Base-by-base conservation (phyloP, 1,284 basidiomycete genomes). In the Ceratobasidium sp. region DNA sequence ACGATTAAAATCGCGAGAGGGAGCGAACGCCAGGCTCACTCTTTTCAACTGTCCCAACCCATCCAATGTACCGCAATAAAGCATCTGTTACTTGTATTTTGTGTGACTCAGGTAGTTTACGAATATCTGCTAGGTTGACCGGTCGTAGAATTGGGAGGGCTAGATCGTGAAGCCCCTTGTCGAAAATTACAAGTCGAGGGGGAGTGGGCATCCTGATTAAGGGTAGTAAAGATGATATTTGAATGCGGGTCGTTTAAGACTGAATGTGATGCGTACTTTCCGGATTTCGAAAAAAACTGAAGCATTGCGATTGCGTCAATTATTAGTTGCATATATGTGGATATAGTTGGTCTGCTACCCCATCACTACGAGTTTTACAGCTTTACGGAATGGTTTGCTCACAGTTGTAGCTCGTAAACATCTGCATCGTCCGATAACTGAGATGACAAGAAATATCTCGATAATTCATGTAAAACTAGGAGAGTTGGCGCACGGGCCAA, bases 401-500 rank as follows among this genome's bases (percentile, higher is more conserved):
- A 72, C 28, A 30, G 50, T 18, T 75, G 73, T 46, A 41, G 75
- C 16, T 28, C 30, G 78, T 26, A 21, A 5, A 43, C 26, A n/a
- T 59, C 57, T 43, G 36, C 9, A 59, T 76, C 41, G 18, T 32
- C 26, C 32, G 12, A 39, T 39, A 60, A 46, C 34, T 58, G 77
- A 76, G 2, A 36, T 16, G 77, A 76, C 28, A 82, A 72, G 76
- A 92, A 88, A 77, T 89, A 91, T 0, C 81, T 77, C 1, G 91
- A 92, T 0, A 84, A 82, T 74, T 92, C 91, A 67, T 87, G 85
- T 18, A 93, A 78, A 21, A 93, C 82, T 16, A 93, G 77, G 3
- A 92, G 78, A 46, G 83, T 81, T 26, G 88, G 88, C 0, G 83
- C 74, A 39, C 77, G 76, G 39, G 83, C 79, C 30, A 89, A 79